Base-by-base conservation (phyloP, 352 stramenopile genomes). In the Blastocystis sp. region DNA sequence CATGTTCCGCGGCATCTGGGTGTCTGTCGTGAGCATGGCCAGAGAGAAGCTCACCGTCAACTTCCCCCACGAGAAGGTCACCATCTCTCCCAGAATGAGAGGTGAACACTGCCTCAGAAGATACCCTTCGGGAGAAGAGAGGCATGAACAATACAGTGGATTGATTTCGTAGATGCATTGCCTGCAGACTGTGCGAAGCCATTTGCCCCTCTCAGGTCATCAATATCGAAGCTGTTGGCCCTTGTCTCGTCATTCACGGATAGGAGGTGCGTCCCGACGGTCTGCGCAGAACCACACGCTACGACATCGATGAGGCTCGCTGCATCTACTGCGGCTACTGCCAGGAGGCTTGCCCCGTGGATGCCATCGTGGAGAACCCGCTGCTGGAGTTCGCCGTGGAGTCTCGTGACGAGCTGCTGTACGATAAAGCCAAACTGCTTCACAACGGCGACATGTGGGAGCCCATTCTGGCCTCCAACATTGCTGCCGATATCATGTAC, bases 231-330 rank as follows among this genome's bases (percentile, higher is more conserved):
- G 93, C 96, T 56, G 77, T 87, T 34, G 5, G 48, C 41, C 91
- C 94, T 89, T 78, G 91, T 90, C 34, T 34, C 10, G 41, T 34
- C 61, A 10, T 38, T 86, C 10, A 45, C 62, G 23, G 43, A 19
- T 88, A 87, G 77, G 96, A 99, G 90, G 92, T 94, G 77, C 94
- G 97, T 90, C 95, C 96, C 74, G 97, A 99, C 91, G 96, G 96
- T 65, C 95, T 94, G 45, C 93, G 96, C 90, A 95, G 96, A 91
- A 99, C 97, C n/a, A 99, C 96, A 14, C 93, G 96, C 77, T 99
- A 99, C 92, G 96, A 99, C 91, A 99, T 99, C 90, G 97, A 99
- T 92, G 99, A 99, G 96, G 98, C 97, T 89, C 99, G 99, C 92
- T 99, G 97, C 91, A 99, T 99, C 91, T 99, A 98, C 92, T 99